phyloP scores from a whole-genome alignment of 306 rosid species.

The Cicer cuneatum region DNA sequence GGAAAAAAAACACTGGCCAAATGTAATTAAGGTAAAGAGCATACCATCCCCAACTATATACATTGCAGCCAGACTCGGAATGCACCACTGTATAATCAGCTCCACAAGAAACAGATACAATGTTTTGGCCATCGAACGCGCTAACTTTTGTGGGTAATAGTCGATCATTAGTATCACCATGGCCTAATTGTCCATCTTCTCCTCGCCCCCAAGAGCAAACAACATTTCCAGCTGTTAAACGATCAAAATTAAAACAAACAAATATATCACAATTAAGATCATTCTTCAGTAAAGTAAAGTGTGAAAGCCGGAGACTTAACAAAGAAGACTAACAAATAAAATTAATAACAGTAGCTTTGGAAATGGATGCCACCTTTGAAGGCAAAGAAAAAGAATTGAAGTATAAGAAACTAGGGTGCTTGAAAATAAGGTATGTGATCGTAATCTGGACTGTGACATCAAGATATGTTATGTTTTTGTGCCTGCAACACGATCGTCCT shows the following conservation, averaged over 20 bases:
- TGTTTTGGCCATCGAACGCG: slow-evolving; percentile 73
- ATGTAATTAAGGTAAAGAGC: slow-evolving; percentile 42
- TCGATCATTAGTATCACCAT: slow-evolving; percentile 87
- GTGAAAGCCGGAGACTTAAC: slow-evolving; percentile 4
- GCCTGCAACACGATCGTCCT: background rate
- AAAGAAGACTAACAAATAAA: slow-evolving; percentile 6
- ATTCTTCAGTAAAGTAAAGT: background rate
- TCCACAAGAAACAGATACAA: slow-evolving; percentile 81
- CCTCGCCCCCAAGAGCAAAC: slow-evolving; percentile 99
- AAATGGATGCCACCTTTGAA: slow-evolving; percentile 8
- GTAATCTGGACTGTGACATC: background rate
- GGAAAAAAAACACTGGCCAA: background rate
- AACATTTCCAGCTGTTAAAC: slow-evolving; percentile 73
- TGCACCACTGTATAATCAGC: slow-evolving; percentile 89
- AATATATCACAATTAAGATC: background rate
- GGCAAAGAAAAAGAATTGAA: background rate
- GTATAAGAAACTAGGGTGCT: background rate
- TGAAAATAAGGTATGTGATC: background rate
- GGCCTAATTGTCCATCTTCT: slow-evolving; percentile 97
- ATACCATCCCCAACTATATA: slow-evolving; percentile 97
- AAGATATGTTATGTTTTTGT: background rate
- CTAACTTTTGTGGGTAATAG: slow-evolving; percentile 71
- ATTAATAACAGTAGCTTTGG: background rate
- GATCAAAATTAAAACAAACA: slow-evolving; percentile 19
- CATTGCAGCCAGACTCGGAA: slow-evolving; percentile 59